These are phyloP conservation scores for Cymbopogon citratus DNA, from an alignment of 176 grass and related monocot genomes.

Conservation along the genomic window DNA sequence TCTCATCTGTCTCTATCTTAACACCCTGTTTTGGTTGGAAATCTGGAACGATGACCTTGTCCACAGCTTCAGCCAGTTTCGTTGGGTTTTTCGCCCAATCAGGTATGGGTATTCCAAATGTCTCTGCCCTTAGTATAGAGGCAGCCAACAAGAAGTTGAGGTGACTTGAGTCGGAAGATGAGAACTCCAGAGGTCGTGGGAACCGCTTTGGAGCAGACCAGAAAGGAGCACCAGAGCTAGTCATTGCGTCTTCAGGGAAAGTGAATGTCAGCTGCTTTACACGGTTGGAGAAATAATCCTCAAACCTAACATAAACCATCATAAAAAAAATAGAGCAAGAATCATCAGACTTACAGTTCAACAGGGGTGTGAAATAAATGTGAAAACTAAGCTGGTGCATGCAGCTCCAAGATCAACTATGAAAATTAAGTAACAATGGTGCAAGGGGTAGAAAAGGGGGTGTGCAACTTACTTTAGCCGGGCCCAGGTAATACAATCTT, in stretches of 20 bases:
- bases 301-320: slow-evolving; percentile 51
- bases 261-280: slow-evolving; percentile 87
- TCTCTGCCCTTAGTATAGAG: slow-evolving; percentile 78
- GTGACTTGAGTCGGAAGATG: slow-evolving; percentile 51
- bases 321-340: neutral
- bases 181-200: slow-evolving; percentile 70
- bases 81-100: slow-evolving; percentile 66
- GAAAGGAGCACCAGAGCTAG: slow-evolving; percentile 79
- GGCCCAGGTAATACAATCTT: slow-evolving; percentile 90
- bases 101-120: slow-evolving; percentile 66
- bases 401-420: too few relatives aligned
- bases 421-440: neutral
- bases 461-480: slow-evolving; percentile 57
- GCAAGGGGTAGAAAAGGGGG: neutral
- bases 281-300: slow-evolving; percentile 84
- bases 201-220: slow-evolving; percentile 95
- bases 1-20: slow-evolving; percentile 84
- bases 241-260: slow-evolving; percentile 79
- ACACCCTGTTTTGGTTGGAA: slow-evolving; percentile 75
- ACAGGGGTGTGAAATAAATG: neutral
- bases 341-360: neutral
- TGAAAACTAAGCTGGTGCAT: slow-evolving; percentile 7
- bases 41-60: slow-evolving; percentile 63
- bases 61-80: slow-evolving; percentile 64
- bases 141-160: slow-evolving; percentile 64